Evolutionary conservation across 176 grass and related monocot genomes (phyloP).

Genomic region (Dactylis glomerata): DNA sequence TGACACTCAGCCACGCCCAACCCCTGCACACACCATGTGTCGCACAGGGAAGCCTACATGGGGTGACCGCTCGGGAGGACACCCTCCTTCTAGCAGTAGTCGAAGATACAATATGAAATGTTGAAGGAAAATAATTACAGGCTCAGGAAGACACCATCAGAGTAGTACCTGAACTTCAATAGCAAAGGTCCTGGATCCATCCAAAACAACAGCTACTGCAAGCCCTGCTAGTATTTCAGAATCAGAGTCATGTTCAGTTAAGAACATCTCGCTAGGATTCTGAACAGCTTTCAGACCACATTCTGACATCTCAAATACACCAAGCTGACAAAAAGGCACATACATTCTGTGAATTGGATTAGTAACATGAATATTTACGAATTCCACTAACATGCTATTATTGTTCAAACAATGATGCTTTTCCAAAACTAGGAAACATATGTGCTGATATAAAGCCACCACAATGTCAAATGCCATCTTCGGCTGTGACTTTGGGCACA

Average conservation of each 20-base stretch:
- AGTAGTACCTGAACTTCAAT: conserved; percentile 88
- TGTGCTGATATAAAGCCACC: background rate
- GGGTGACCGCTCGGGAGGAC: too few relatives aligned
- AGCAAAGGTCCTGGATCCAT: conserved; percentile 82
- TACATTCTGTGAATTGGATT: background rate
- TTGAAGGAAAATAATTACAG: conserved; percentile 34
- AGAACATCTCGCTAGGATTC: conserved; percentile 89
- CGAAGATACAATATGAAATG: conserved; percentile 12
- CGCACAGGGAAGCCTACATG: too few relatives aligned
- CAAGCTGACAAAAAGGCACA: conserved; percentile 56
- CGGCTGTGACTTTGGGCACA: background rate
- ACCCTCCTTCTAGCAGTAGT: too few relatives aligned
- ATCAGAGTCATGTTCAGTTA: conserved; percentile 69
- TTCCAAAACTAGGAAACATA: background rate
- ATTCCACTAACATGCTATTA: background rate
- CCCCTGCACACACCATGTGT: too few relatives aligned
- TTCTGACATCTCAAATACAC: conserved; percentile 92
- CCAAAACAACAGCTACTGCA: conserved; percentile 85
- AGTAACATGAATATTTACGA: background rate
- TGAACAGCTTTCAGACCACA: conserved; percentile 76
- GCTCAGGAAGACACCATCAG: conserved; percentile 5
- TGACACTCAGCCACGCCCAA: too few relatives aligned
- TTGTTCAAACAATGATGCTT: background rate
- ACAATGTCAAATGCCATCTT: background rate
- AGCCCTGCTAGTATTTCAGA: conserved; percentile 85